Evolutionary conservation across 352 stramenopile genomes (phyloP).

Genomic region (Phytophthora vignae): DNA sequence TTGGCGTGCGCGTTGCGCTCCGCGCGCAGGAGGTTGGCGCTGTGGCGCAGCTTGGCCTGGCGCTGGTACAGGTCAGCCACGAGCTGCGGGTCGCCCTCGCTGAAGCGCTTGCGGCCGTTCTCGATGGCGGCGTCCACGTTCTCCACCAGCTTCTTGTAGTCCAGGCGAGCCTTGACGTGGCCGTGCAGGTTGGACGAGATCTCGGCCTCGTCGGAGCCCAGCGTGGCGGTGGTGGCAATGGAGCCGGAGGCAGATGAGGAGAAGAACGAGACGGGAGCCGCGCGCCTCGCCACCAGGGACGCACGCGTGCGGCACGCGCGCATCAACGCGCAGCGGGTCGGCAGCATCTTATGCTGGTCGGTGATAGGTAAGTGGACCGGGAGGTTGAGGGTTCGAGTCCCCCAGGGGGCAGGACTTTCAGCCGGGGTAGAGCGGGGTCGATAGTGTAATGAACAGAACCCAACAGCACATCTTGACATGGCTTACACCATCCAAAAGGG

Average conservation of each 20-base stretch:
- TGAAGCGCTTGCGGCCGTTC: conserved; percentile 76
- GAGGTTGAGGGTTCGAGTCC: no score
- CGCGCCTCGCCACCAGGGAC: neutral
- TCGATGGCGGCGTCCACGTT: conserved; percentile 61
- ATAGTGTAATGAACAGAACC: no score
- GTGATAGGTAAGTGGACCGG: no score
- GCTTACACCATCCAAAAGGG: no score
- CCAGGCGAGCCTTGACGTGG: conserved; percentile 74
- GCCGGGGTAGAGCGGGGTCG: no score
- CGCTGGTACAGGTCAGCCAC: conserved; percentile 75
- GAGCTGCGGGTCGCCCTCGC: conserved; percentile 66
- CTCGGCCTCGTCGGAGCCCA: conserved; percentile 21
- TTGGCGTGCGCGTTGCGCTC: conserved; percentile 78
- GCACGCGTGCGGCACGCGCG: conserved; percentile 9
- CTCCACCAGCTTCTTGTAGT: conserved; percentile 76
- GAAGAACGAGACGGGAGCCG: neutral
- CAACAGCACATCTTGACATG: no score
- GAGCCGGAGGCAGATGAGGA: conserved; percentile 9
- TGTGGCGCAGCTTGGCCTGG: conserved; percentile 60
- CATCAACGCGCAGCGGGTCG: conserved; percentile 5
- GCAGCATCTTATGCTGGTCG: conserved; percentile 14
- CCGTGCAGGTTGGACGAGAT: conserved; percentile 51
- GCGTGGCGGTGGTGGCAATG: conserved; percentile 17
- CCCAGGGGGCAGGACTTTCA: no score
- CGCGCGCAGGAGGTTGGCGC: conserved; percentile 64